Base-by-base conservation (phyloP, 176 grass and related monocot genomes). In the Ananas comosus region DNA sequence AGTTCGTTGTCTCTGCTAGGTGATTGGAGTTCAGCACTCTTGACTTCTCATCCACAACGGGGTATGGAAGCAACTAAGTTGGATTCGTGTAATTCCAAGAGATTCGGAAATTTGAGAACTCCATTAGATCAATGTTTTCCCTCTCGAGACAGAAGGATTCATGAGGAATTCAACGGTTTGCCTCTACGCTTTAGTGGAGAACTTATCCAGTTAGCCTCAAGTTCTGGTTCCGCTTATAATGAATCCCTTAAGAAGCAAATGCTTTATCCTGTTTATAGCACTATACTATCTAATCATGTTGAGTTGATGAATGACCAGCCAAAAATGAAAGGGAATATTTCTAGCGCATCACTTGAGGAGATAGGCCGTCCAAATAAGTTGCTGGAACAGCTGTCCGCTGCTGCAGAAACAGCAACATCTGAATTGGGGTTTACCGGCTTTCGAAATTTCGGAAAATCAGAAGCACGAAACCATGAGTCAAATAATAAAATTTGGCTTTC, bases 311-410 rank as follows among this genome's bases (percentile, higher is more conserved):
- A 17, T 49, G 64, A 65, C 71, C 61, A 79, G 19, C 71, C 19
- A 25, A 81, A 11, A 68, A 54, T 10, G 57, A 84, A 72, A 49
- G 72, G 64, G 19, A 59, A 23, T n/a, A 51, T 75, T 51, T 5
- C 70, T 69, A 76, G 33, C 64, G 64, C 66, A 28, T 53, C 53
- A 42, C 65, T 53, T 63, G 56, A 51, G n/a, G n/a, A 10, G 51
- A 64, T 48, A 47, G 12, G 68, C 81, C 61, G 70, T 13, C 64
- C 82, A 22, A 49, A 68, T 75, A 74, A 78, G 72, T 68, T 78
- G 12, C 66, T 67, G 49, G 64, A 67, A 54, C 66, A 57, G 61
- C 71, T 53, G 51, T 75, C 64, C 23, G 50, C 73, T 23, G 56
- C 42, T n/a, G 33, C 13, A 13, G 33, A 67, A 49, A 25, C 16